These are phyloP conservation scores for Lojkania enalia DNA, from an alignment of 2,329 filamentous ascomycete genomes.

Conservation along the genomic window DNA sequence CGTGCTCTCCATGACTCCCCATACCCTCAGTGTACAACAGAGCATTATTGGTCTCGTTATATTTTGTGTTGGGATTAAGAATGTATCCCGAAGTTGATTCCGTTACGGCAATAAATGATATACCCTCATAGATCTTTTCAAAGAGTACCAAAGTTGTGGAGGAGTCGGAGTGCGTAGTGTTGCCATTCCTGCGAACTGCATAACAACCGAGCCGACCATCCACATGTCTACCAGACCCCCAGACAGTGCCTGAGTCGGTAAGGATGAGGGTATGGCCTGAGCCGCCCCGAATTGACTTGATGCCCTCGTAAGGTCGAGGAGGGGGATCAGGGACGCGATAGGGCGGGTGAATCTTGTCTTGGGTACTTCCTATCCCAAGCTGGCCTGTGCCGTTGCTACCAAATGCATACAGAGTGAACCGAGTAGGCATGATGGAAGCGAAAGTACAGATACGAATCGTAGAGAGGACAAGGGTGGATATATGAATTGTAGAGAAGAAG, in stretches of 20 bases:
- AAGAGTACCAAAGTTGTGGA: background rate
- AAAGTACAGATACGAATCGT: too few relatives aligned
- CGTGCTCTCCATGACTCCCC: background rate
- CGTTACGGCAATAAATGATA: background rate
- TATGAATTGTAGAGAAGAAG: too few relatives aligned
- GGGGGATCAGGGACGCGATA: background rate
- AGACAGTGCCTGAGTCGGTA: conserved; percentile 61
- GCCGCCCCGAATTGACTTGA: conserved; percentile 60
- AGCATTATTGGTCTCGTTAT: background rate
- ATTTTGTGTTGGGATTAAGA: background rate
- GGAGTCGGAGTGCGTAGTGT: too few relatives aligned
- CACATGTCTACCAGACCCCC: conserved; percentile 65
- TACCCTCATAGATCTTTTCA: background rate
- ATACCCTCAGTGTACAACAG: background rate
- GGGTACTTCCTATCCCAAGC: conserved; percentile 46
- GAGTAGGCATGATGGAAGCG: conserved; percentile 19
- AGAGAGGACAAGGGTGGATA: too few relatives aligned
- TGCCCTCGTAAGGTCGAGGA: conserved; percentile 6
- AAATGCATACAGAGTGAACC: conserved; percentile 46
- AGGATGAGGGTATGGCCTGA: conserved; percentile 86
- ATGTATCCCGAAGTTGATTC: background rate
- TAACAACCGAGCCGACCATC: conserved; percentile 49
- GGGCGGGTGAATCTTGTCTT: conserved; percentile 18
- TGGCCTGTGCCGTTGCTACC: conserved; percentile 59
- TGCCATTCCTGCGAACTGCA: conserved; percentile 4